These are phyloP conservation scores for Xylariaceae sp. DNA, from an alignment of 2,329 filamentous ascomycete species.

Conservation along the genomic window DNA sequence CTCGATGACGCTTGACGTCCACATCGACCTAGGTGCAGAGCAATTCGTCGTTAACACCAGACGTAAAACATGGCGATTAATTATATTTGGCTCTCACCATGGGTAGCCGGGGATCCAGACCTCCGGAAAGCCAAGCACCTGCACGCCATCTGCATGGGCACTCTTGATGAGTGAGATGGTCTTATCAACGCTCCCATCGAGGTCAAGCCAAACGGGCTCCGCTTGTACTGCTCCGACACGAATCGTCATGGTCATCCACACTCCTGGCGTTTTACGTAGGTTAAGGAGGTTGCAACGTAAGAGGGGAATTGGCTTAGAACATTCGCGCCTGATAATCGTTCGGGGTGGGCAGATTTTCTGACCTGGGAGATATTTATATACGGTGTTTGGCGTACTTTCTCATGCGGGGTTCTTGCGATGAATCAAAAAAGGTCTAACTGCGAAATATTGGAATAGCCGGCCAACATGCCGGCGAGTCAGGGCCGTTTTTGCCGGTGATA, in stretches of 20 bases:
- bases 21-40: conserved; percentile 32
- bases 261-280: no score
- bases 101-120: conserved; percentile 54
- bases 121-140: conserved; percentile 54
- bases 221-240: conserved; percentile 51
- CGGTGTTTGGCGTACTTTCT: neutral
- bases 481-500: neutral
- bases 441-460: neutral
- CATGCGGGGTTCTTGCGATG: neutral
- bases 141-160: conserved; percentile 49
- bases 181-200: conserved; percentile 51
- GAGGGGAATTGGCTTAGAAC: neutral
- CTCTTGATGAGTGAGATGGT: conserved; percentile 54
- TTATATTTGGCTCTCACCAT: conserved; percentile 32
- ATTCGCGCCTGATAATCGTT: neutral
- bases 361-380: neutral
- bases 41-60: conserved; percentile 27
- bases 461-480: neutral
- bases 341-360: neutral
- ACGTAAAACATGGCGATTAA: conserved; percentile 1
- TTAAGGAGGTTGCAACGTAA: neutral
- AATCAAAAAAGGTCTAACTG: neutral
- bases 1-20: conserved; percentile 38
- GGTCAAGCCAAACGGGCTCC: conserved; percentile 58
- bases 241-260: conserved; percentile 16